Conservation (phyloP, 2,329 filamentous ascomycete genomes). For the Exophiala phaeomuriformis region DNA sequence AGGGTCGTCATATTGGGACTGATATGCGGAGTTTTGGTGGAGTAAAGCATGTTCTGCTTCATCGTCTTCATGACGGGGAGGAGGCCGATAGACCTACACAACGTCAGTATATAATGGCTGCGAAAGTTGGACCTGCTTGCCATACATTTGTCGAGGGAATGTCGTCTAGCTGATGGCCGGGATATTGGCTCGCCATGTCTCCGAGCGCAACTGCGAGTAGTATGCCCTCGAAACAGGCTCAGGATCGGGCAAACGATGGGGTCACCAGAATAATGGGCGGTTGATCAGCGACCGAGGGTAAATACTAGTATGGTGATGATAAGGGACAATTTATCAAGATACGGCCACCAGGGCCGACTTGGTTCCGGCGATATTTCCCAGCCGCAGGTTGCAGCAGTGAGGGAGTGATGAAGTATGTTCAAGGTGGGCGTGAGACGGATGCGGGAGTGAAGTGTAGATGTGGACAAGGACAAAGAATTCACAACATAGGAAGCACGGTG, state of each 20-base stretch:
- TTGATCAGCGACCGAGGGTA: no score
- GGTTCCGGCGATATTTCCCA: background rate
- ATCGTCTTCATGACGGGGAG: slow-evolving; percentile 32
- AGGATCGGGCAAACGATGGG: background rate
- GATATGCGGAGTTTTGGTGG: slow-evolving; percentile 40
- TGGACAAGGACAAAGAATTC: slow-evolving; percentile 14
- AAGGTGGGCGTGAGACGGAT: slow-evolving; percentile 2
- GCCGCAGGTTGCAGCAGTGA: background rate
- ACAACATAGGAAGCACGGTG: background rate
- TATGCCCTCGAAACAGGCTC: background rate
- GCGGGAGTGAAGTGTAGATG: slow-evolving; percentile 11
- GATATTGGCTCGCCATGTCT: slow-evolving; percentile 26
- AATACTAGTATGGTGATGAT: no score
- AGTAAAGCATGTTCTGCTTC: slow-evolving; percentile 45
- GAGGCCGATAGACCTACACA: slow-evolving; percentile 13
- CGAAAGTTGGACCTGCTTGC: background rate
- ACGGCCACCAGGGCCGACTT: slow-evolving; percentile 20
- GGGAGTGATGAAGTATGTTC: background rate
- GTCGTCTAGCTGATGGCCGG: slow-evolving; percentile 42
- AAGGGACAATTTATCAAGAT: background rate
- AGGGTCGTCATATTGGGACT: slow-evolving; percentile 45
- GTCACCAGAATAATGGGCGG: no score
- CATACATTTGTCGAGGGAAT: slow-evolving; percentile 20
- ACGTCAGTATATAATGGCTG: background rate
- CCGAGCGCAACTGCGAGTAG: background rate